Evolutionary conservation across 345 rosid species (phyloP).

Genomic region (Euphorbia tirucalli): DNA sequence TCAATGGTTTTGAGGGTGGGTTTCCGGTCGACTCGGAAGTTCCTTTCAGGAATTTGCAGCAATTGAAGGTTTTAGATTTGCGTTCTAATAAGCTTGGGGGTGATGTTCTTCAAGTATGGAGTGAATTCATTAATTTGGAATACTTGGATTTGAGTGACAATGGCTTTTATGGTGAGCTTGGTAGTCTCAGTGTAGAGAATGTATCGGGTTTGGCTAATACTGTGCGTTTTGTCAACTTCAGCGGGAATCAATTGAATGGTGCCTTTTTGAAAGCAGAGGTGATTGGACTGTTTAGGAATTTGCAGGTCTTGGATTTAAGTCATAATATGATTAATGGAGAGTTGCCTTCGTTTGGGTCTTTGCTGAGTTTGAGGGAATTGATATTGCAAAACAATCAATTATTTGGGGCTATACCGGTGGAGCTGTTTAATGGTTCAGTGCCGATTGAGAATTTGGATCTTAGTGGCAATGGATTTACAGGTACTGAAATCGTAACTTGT

Average conservation of each 20-base stretch:
- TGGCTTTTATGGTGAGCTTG: constrained; percentile 53
- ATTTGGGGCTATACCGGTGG: constrained; percentile 58
- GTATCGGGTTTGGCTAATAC: constrained; percentile 77
- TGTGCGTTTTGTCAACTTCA: constrained; percentile 54
- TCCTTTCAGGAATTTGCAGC: constrained; percentile 64
- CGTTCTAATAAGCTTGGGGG: constrained; percentile 55
- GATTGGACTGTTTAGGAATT: constrained; percentile 55
- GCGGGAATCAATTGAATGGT: constrained; percentile 58
- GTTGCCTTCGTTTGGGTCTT: constrained; percentile 59
- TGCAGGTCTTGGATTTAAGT: constrained; percentile 67
- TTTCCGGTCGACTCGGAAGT: constrained; percentile 44
- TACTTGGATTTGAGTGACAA: constrained; percentile 79
- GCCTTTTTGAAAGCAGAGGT: constrained; percentile 50
- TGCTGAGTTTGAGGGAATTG: constrained; percentile 52
- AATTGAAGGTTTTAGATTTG: constrained; percentile 69
- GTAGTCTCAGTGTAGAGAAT: constrained; percentile 37
- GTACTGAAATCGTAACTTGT: constrained; percentile 32
- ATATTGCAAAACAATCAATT: constrained; percentile 62
- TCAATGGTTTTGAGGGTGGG: constrained; percentile 64
- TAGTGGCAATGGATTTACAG: constrained; percentile 81
- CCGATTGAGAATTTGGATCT: constrained; percentile 79
- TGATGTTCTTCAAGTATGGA: constrained; percentile 50
- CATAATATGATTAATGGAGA: constrained; percentile 51
- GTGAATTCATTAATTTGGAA: constrained; percentile 66
- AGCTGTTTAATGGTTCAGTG: constrained; percentile 53